These are phyloP conservation scores for Clarireedia monteithiana DNA, from an alignment of 2,329 filamentous ascomycete genomes.

Conservation along the genomic window DNA sequence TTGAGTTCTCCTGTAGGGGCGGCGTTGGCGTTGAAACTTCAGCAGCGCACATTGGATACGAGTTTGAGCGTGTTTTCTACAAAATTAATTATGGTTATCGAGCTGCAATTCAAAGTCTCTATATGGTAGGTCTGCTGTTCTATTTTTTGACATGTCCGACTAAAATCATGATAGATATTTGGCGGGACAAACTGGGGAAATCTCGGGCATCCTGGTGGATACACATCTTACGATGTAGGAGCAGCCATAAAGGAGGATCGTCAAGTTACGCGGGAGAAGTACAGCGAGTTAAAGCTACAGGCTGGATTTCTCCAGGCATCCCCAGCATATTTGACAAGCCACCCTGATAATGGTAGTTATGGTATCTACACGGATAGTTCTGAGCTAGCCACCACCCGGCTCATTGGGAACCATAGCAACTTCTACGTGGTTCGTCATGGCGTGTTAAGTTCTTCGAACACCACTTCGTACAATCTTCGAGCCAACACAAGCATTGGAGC, in stretches of 20 bases:
- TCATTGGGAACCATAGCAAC: slow-evolving; percentile 45
- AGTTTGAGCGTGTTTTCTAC: slow-evolving; percentile 72
- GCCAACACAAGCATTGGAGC: slow-evolving; percentile 51
- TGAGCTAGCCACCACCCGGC: slow-evolving; percentile 44
- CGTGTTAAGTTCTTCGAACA: slow-evolving; percentile 50
- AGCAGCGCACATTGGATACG: slow-evolving; percentile 22
- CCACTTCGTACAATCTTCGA: slow-evolving; percentile 54
- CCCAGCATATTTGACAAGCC: slow-evolving; percentile 59
- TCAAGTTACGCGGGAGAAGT: slow-evolving; percentile 63
- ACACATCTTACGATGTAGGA: slow-evolving; percentile 51
- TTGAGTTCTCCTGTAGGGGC: too few relatives aligned
- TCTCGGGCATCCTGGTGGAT: slow-evolving; percentile 55
- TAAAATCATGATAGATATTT: slow-evolving; percentile 36
- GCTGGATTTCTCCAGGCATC: slow-evolving; percentile 69
- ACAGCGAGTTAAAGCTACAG: slow-evolving; percentile 69
- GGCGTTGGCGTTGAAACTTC: too few relatives aligned
- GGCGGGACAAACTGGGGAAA: slow-evolving; percentile 85
- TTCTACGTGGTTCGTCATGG: slow-evolving; percentile 63
- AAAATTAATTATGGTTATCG: slow-evolving; percentile 65
- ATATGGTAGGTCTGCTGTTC: slow-evolving; percentile 40
- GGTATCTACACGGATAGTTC: slow-evolving; percentile 46
- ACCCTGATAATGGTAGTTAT: slow-evolving; percentile 39
- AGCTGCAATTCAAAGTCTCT: slow-evolving; percentile 61
- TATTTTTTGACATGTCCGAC: too few relatives aligned
- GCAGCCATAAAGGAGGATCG: slow-evolving; percentile 62